phyloP scores from a whole-genome alignment of 106 monocot species.

The Hemerocallis citrina region DNA sequence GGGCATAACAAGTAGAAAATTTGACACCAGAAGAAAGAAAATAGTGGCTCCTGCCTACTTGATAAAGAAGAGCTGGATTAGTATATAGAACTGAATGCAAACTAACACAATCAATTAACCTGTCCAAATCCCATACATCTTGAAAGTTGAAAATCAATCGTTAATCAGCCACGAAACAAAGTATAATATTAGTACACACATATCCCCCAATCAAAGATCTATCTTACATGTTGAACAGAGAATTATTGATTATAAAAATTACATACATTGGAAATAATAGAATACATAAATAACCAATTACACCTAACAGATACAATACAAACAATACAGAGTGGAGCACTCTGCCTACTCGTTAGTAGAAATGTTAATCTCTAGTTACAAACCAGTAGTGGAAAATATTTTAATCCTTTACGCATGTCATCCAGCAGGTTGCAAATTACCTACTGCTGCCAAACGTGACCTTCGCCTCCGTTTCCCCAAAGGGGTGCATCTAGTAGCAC shows the following conservation, averaged over 20 bases:
- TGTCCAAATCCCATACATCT: no score
- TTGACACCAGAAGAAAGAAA: no score
- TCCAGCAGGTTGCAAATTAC: slow-evolving; percentile 20
- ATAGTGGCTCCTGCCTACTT: no score
- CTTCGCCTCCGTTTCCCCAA: slow-evolving; percentile 46
- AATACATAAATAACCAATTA: slow-evolving; percentile 1
- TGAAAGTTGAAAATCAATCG: no score
- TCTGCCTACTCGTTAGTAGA: slow-evolving; percentile 1
- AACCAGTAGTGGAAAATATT: no score
- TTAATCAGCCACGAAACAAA: no score
- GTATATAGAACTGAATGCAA: no score
- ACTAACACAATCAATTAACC: no score
- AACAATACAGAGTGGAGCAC: slow-evolving; percentile 2
- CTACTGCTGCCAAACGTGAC: slow-evolving; percentile 20
- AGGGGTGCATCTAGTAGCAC: slow-evolving; percentile 36
- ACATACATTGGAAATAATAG: neutral
- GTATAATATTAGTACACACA: no score
- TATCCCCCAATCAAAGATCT: neutral
- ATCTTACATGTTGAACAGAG: slow-evolving; percentile 2
- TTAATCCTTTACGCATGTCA: slow-evolving; percentile 1
- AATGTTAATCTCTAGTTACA: neutral
- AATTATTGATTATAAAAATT: neutral
- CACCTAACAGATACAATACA: slow-evolving; percentile 3
- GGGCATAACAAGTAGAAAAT: no score
- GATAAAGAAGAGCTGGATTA: no score